phyloP scores from a whole-genome alignment of 2,329 filamentous ascomycete species.

The Cercospora brassicicola region DNA sequence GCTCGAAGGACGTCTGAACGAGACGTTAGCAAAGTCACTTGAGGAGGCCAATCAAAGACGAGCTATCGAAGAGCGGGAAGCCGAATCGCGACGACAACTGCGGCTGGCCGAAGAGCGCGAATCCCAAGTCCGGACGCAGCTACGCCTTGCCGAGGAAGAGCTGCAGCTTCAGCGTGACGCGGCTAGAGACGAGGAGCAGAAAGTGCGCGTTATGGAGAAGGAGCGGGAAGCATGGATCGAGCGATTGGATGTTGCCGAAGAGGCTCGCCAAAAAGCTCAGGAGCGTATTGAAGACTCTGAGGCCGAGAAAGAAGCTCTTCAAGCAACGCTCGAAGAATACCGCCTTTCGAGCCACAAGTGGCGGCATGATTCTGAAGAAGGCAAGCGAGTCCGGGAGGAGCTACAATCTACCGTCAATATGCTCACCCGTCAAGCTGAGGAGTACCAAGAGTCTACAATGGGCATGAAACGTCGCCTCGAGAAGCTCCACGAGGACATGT shows the following conservation, averaged over 20 bases:
- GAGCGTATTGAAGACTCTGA: conserved; percentile 46
- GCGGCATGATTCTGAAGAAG: conserved; percentile 59
- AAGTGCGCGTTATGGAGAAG: conserved; percentile 45
- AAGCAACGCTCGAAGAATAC: conserved; percentile 65
- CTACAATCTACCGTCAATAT: conserved; percentile 62
- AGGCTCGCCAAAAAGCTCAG: conserved; percentile 33
- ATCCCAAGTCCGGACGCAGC: conserved; percentile 44
- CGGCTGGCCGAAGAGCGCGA: conserved; percentile 48
- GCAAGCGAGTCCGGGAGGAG: conserved; percentile 65
- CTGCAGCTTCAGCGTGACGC: conserved; percentile 48
- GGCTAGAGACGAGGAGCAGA: conserved; percentile 45
- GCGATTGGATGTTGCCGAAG: conserved; percentile 42
- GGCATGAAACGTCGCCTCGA: conserved; percentile 78
- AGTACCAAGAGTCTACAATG: conserved; percentile 63
- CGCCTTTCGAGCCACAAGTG: conserved; percentile 60
- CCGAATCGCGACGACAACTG: conserved; percentile 40
- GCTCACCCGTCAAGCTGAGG: conserved; percentile 76
- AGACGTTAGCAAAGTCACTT: conserved; percentile 40
- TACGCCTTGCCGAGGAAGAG: conserved; percentile 54
- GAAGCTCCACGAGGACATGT: conserved; percentile 84
- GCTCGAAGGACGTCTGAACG: conserved; percentile 37
- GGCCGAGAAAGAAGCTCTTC: conserved; percentile 61
- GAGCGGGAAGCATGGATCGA: conserved; percentile 45
- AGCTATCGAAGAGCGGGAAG: conserved; percentile 42
- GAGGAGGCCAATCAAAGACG: conserved; percentile 44